Conservation (phyloP, 2,329 filamentous ascomycete species). For the Penicillium thymicola region DNA sequence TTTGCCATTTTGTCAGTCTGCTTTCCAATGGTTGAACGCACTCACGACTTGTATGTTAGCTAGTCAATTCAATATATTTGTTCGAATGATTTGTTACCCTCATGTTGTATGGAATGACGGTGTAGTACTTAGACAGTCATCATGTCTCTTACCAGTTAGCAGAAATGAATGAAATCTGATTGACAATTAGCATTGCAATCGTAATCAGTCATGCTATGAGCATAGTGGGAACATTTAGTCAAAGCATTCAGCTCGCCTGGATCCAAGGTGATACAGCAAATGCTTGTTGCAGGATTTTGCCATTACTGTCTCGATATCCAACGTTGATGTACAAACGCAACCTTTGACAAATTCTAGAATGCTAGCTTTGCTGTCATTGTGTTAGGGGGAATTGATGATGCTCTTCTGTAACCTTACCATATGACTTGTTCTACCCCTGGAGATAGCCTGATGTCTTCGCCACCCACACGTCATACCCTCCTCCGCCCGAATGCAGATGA, state of each 20-base stretch:
- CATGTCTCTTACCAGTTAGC: not conserved
- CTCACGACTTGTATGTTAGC: constrained; percentile 25
- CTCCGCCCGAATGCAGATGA: not conserved
- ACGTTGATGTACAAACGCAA: not conserved
- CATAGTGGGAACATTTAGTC: too few species aligned
- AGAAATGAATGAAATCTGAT: too few species aligned
- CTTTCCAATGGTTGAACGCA: constrained; percentile 15
- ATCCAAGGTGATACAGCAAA: not conserved
- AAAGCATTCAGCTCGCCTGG: not conserved
- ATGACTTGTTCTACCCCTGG: not conserved
- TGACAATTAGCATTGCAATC: not conserved
- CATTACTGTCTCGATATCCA: not conserved
- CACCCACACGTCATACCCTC: constrained; percentile 5
- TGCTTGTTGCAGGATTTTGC: not conserved
- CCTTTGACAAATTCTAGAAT: not conserved
- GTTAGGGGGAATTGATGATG: not conserved
- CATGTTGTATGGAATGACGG: not conserved
- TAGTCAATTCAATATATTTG: constrained; percentile 6
- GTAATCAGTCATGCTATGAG: not conserved
- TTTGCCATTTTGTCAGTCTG: constrained; percentile 3
- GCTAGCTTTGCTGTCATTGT: not conserved
- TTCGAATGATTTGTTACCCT: not conserved
- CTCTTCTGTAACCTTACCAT: not conserved
- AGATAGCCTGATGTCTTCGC: not conserved
- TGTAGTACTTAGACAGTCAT: not conserved